Evolutionary conservation across 352 stramenopile species (phyloP), one percentile per base, ranked within the genome.

Genomic region (Globisporangium canariense): DNA sequence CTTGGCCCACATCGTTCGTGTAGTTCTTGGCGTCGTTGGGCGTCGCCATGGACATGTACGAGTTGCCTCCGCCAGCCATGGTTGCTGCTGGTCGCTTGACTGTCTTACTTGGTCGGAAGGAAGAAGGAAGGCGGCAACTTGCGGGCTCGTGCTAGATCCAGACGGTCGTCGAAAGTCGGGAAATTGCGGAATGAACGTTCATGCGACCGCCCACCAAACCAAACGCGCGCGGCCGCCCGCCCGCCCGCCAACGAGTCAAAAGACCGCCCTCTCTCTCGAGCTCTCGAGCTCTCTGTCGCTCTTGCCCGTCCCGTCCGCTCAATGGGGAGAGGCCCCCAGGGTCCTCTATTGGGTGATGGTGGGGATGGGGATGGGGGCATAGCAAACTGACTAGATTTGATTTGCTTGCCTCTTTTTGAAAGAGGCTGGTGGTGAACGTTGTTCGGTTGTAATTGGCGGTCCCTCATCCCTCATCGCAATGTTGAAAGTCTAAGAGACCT

Each of bases 11-110:
- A 22, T 89, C 82, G 60, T 91, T 93, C 25, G 73, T 85, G 75
- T 91, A 91, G 71, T 89, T 89, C 73, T 89, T 90, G 60, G 75
- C 54, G 65, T 90, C 79, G 69, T 90, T 89, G 52, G 83, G 83
- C 63, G 81, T 93, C 64, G 79, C 78, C 79, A 92, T 74, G 51
- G 79, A 88, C 81, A 88, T 87, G 76, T 88, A 88, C 68, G 77
- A 87, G 66, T 80, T 86, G 53, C 70, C 69, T 59, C 58, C 77
- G 66, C 73, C 74, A 69, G 78, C 78, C 77, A 89, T 87, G 69
- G 65, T 79, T 57, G 16, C 63, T 74, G 28, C 62, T 73, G 38
- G 51, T 62, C 56, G 22, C 67, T 57, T 11, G 30, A 8, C 16
- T 62, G 62, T 40, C n/a, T 58, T 10, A 28, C 47, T 65, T 40